phyloP scores from a whole-genome alignment of 495 filamentous ascomycete genomes.

The Xylaria telfairii region DNA sequence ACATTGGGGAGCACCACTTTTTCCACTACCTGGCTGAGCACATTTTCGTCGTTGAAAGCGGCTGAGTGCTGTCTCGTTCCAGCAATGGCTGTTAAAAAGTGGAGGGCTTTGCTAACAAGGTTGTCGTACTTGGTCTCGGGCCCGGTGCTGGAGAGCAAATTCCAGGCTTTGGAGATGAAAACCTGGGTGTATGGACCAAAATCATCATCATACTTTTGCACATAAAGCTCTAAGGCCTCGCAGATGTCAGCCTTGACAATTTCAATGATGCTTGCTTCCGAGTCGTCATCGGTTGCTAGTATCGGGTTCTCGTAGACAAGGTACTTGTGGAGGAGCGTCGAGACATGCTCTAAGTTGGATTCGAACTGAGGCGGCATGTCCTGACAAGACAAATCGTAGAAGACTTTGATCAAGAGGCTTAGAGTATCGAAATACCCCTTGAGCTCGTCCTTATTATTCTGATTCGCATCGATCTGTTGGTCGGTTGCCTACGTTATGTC shows the following conservation, averaged over 20 bases:
- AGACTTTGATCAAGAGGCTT: constrained; percentile 84
- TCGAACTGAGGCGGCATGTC: constrained; percentile 94
- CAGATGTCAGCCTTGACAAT: constrained; percentile 90
- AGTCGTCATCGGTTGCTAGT: constrained; percentile 81
- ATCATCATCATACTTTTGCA: constrained; percentile 92
- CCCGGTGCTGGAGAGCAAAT: constrained; percentile 82
- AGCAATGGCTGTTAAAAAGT: constrained; percentile 91
- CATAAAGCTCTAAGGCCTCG: constrained; percentile 82
- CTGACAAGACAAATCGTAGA: constrained; percentile 95
- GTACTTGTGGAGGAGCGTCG: constrained; percentile 86
- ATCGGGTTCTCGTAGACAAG: constrained; percentile 85
- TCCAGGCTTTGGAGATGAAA: constrained; percentile 90
- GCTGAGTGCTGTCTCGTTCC: constrained; percentile 75
- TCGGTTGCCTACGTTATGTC: constrained; percentile 68
- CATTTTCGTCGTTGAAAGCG: constrained; percentile 80
- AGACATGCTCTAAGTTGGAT: constrained; percentile 77
- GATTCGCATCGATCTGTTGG: constrained; percentile 73
- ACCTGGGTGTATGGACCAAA: constrained; percentile 77
- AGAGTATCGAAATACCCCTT: constrained; percentile 79
- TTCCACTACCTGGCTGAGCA: constrained; percentile 83
- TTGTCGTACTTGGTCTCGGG: constrained; percentile 92
- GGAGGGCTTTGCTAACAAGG: constrained; percentile 89
- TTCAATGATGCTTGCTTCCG: constrained; percentile 83
- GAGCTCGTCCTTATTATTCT: constrained; percentile 72
- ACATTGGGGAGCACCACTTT: constrained; percentile 96